Conservation (phyloP, 2,329 filamentous ascomycete genomes). For the Paecilomyces sp. region DNA sequence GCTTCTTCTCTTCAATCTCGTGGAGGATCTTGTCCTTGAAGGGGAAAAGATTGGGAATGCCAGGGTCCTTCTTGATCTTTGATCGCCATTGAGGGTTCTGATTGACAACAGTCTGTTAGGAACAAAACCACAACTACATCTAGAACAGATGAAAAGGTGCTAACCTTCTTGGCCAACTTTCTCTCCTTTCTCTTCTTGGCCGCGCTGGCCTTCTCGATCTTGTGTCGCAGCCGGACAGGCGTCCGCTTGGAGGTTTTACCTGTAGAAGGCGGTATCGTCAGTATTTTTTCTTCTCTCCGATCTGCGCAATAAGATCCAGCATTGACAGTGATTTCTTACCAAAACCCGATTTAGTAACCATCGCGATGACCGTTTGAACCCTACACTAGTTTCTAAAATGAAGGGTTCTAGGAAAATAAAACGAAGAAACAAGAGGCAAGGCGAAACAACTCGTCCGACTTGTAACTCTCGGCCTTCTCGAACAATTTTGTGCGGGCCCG, state of each 20-base stretch:
- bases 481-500: slow-evolving; percentile 14
- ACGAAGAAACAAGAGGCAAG: slow-evolving; percentile 9
- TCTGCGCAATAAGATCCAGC: neutral
- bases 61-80: slow-evolving; percentile 93
- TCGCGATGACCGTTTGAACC: slow-evolving; percentile 16
- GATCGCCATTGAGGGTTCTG: slow-evolving; percentile 93
- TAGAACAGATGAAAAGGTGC: neutral
- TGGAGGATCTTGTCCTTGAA: slow-evolving; percentile 94
- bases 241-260: slow-evolving; percentile 93
- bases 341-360: slow-evolving; percentile 28
- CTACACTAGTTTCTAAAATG: neutral
- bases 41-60: slow-evolving; percentile 93
- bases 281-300: neutral
- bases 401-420: slow-evolving; percentile 6
- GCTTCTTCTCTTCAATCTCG: slow-evolving; percentile 81
- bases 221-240: slow-evolving; percentile 82
- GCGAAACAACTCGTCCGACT: neutral
- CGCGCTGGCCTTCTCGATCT: slow-evolving; percentile 86
- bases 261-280: slow-evolving; percentile 29
- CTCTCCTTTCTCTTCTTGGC: slow-evolving; percentile 86
- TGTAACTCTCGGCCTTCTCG: neutral
- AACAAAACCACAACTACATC: slow-evolving; percentile 4
- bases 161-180: slow-evolving; percentile 77
- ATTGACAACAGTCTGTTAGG: neutral
- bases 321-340: slow-evolving; percentile 15